Evolutionary conservation across 345 rosid genomes (phyloP).

Genomic region (Brassica cretica): DNA sequence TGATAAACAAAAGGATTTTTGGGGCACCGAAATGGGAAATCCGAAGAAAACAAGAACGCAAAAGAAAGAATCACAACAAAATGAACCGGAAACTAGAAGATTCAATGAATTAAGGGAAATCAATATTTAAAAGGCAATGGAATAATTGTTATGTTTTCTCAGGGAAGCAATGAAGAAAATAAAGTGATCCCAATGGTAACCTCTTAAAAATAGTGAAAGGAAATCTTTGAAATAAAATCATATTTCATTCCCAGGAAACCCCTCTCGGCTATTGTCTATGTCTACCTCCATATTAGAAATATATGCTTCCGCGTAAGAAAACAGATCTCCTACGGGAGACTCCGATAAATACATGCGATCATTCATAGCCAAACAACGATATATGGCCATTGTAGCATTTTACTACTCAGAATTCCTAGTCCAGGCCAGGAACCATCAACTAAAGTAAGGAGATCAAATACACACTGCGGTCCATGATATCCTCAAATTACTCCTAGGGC

Average conservation of each 20-base stretch:
- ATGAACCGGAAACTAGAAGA: background rate
- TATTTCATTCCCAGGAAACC: background rate
- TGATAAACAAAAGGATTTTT: background rate
- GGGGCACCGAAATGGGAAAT: background rate
- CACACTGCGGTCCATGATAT: background rate
- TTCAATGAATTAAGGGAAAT: background rate
- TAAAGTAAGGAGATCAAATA: background rate
- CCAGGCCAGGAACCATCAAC: background rate
- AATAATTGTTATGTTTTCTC: background rate
- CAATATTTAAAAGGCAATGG: background rate
- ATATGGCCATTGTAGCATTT: background rate
- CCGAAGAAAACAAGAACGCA: background rate
- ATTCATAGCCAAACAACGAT: background rate
- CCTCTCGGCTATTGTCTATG: background rate
- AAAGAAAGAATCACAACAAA: background rate
- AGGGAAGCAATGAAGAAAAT: background rate
- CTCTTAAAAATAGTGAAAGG: background rate
- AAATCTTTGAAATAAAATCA: background rate
- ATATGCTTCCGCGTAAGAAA: background rate
- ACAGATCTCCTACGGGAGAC: background rate
- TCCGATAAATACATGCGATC: background rate
- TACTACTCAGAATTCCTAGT: background rate
- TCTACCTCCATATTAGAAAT: background rate
- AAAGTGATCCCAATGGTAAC: background rate
- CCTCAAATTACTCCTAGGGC: too few species aligned